These are phyloP conservation scores for Microdochium bolleyi DNA, from an alignment of 2,329 filamentous ascomycete genomes.

Conservation along the genomic window DNA sequence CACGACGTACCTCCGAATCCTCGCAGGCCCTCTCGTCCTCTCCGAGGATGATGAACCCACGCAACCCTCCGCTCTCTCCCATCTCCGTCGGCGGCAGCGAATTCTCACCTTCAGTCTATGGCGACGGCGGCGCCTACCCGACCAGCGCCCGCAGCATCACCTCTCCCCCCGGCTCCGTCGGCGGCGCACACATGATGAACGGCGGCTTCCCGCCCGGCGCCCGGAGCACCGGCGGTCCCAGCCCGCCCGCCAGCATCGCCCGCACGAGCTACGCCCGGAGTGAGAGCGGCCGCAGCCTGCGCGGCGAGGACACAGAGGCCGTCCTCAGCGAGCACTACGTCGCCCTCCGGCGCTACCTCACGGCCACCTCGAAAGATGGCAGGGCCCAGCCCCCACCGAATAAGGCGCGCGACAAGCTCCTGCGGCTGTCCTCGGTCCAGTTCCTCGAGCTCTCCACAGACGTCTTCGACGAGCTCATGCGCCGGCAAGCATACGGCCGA, in stretches of 20 bases:
- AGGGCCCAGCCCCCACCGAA: conserved; percentile 69
- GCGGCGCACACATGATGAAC: conserved; percentile 54
- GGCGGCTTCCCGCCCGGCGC: conserved; percentile 48
- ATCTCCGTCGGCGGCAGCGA: conserved; percentile 78
- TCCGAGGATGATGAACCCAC: conserved; percentile 53
- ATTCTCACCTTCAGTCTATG: conserved; percentile 63
- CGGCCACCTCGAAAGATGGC: conserved; percentile 63
- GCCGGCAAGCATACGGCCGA: conserved; percentile 65
- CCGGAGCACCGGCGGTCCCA: conserved; percentile 57
- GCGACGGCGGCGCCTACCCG: conserved; percentile 43
- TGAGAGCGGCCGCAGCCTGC: conserved; percentile 54
- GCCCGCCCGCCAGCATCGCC: conserved; percentile 81
- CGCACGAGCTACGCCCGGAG: conserved; percentile 71
- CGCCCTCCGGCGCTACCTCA: conserved; percentile 69
- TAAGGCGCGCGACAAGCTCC: conserved; percentile 87
- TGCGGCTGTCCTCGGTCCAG: conserved; percentile 82
- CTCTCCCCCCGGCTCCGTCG: conserved; percentile 63
- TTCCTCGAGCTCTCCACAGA: conserved; percentile 98
- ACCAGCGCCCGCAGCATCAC: conserved; percentile 48
- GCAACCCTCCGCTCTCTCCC: conserved; percentile 72
- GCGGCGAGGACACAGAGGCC: conserved; percentile 51
- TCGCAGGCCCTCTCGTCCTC: conserved; percentile 2
- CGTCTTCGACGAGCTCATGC: conserved; percentile 89
- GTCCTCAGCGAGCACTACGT: conserved; percentile 74
- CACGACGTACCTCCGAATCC: not conserved